phyloP scores from a whole-genome alignment of 2,329 filamentous ascomycete genomes.

The Monilinia fructicola region DNA sequence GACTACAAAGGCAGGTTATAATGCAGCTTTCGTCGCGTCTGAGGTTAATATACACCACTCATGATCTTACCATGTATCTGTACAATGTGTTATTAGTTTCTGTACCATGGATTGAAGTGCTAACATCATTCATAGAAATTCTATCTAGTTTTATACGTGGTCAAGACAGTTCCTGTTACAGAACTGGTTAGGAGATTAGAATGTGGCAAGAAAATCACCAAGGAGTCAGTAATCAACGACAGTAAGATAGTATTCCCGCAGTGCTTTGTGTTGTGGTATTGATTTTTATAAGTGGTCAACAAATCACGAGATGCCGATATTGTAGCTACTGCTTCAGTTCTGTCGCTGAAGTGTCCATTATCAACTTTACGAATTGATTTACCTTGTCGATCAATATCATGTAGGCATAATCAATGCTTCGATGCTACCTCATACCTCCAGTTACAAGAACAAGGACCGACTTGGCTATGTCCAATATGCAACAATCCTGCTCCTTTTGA shows the following conservation, averaged over 20 bases:
- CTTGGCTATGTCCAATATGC: slow-evolving; percentile 95
- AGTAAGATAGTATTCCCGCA: slow-evolving; percentile 53
- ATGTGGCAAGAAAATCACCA: slow-evolving; percentile 69
- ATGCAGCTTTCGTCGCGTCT: slow-evolving; percentile 26
- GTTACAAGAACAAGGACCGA: slow-evolving; percentile 91
- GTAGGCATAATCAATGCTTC: slow-evolving; percentile 91
- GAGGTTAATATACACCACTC: slow-evolving; percentile 25
- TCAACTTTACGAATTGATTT: slow-evolving; percentile 79
- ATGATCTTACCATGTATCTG: slow-evolving; percentile 27
- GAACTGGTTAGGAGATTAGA: slow-evolving; percentile 69
- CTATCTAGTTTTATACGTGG: slow-evolving; percentile 72
- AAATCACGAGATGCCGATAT: slow-evolving; percentile 87
- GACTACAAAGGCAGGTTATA: slow-evolving; percentile 71
- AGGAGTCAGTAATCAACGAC: slow-evolving; percentile 78
- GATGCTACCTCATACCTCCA: slow-evolving; percentile 91
- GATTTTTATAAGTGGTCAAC: slow-evolving; percentile 62
- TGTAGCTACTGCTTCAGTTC: slow-evolving; percentile 79
- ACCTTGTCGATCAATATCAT: slow-evolving; percentile 76
- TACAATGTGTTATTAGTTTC: slow-evolving; percentile 9
- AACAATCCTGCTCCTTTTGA: slow-evolving; percentile 80
- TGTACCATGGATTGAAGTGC: slow-evolving; percentile 1
- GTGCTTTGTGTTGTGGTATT: slow-evolving; percentile 1
- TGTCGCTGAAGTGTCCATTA: slow-evolving; percentile 90
- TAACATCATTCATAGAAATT: slow-evolving; percentile 57
- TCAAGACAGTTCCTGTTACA: slow-evolving; percentile 68